Evolutionary conservation across 768 basidiomycete species (phyloP).

Genomic region (Austroboletus eburneus): DNA sequence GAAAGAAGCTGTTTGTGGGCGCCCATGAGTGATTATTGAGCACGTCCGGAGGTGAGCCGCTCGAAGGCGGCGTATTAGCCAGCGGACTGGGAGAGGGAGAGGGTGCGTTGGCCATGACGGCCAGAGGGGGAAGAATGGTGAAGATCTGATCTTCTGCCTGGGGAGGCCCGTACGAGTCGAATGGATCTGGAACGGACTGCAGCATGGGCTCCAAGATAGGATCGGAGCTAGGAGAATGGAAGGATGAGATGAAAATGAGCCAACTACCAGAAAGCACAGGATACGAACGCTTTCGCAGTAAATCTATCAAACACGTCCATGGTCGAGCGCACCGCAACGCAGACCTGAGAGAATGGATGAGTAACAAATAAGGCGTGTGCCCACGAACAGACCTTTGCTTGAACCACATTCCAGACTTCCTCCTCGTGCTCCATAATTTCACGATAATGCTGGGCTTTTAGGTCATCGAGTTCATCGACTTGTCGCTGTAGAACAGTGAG

Average conservation of each 20-base stretch:
- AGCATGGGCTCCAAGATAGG: slow-evolving; percentile 89
- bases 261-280: slow-evolving; percentile 3
- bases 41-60: slow-evolving; percentile 34
- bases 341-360: slow-evolving; percentile 45
- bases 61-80: slow-evolving; percentile 38
- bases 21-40: slow-evolving; percentile 50
- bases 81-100: slow-evolving; percentile 61
- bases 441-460: slow-evolving; percentile 82
- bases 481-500: slow-evolving; percentile 77
- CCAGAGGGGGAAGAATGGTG: slow-evolving; percentile 84
- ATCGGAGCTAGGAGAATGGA: slow-evolving; percentile 56
- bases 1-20: slow-evolving; percentile 43
- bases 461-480: slow-evolving; percentile 85
- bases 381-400: slow-evolving; percentile 61
- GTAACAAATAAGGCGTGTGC: slow-evolving; percentile 2
- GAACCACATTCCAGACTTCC: slow-evolving; percentile 91
- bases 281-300: slow-evolving; percentile 76
- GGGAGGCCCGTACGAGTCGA: slow-evolving; percentile 86
- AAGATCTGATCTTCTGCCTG: slow-evolving; percentile 90
- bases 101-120: slow-evolving; percentile 62
- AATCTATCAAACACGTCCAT: slow-evolving; percentile 91
- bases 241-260: slow-evolving; percentile 8
- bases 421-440: slow-evolving; percentile 91
- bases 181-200: slow-evolving; percentile 86
- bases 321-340: slow-evolving; percentile 80